These are phyloP conservation scores for Trichoderma parareesei DNA, from an alignment of 495 filamentous ascomycete species.

Conservation along the genomic window DNA sequence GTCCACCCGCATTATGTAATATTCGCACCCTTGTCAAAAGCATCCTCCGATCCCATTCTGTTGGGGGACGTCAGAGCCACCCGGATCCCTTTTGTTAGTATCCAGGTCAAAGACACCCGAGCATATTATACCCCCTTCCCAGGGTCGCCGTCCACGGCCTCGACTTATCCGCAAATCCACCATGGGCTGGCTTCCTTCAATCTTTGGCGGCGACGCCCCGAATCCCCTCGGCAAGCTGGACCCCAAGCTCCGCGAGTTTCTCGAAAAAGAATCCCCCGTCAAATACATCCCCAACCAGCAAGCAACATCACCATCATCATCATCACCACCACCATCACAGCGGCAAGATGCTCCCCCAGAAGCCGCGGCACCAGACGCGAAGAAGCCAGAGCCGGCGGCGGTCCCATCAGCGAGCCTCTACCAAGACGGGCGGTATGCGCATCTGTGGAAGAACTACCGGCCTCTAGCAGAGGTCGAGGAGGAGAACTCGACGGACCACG, in stretches of 20 bases:
- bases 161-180: neutral
- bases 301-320: constrained; percentile 13
- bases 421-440: constrained; percentile 81
- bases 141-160: neutral
- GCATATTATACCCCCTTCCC: neutral
- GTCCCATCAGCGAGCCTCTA: constrained; percentile 36
- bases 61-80: constrained; percentile 9
- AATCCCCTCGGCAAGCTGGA: constrained; percentile 80
- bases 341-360: constrained; percentile 5
- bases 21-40: constrained; percentile 8
- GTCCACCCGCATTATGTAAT: neutral
- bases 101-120: neutral
- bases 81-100: too few relatives aligned
- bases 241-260: constrained; percentile 74
- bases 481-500: constrained; percentile 57
- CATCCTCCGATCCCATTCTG: neutral
- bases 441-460: constrained; percentile 86
- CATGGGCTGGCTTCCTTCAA: constrained; percentile 66
- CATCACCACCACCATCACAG: neutral
- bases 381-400: neutral
- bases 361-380: neutral
- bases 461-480: constrained; percentile 56
- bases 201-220: constrained; percentile 31
- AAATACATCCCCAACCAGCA: constrained; percentile 48
- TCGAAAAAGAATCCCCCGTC: constrained; percentile 70